phyloP scores from a whole-genome alignment of 139 green algal genomes.

The Chlamydomonas schloesseri region DNA sequence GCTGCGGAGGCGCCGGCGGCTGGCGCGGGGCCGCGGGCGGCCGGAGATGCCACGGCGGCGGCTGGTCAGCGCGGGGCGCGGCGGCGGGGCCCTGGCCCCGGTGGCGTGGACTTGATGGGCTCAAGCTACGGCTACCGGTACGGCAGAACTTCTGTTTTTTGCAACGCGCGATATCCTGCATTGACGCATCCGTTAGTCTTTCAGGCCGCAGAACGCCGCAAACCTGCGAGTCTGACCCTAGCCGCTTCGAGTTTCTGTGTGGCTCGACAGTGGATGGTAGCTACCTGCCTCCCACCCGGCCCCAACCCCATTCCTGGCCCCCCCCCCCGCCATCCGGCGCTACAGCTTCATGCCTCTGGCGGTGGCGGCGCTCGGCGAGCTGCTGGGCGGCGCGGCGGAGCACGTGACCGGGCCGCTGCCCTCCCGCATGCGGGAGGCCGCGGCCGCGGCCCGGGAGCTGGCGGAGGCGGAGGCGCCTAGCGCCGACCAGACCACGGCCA shows the following conservation, averaged over 20 bases:
- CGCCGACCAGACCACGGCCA: background rate
- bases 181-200: too few species aligned
- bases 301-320: too few species aligned
- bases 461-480: background rate
- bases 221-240: too few species aligned
- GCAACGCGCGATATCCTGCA: too few species aligned
- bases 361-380: conserved; percentile 40
- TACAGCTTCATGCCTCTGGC: conserved; percentile 51
- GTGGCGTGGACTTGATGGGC: background rate
- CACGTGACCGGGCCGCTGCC: conserved; percentile 40
- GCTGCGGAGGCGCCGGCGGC: background rate
- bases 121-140: conserved; percentile 3
- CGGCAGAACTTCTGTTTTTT: too few species aligned
- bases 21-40: background rate
- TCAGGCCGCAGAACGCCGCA: too few species aligned
- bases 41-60: background rate
- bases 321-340: background rate
- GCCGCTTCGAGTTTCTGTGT: too few species aligned
- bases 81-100: background rate
- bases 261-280: too few species aligned
- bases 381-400: conserved; percentile 43
- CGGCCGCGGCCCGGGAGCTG: background rate
- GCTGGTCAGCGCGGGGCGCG: background rate
- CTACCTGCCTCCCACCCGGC: too few species aligned
- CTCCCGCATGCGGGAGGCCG: conserved; percentile 40